Percentiles rank a stretch among this genome's conserved stretches.
Evolutionary conservation across 2,329 filamentous ascomycete species (phyloP).

Genomic region (Fusarium circinatum): DNA sequence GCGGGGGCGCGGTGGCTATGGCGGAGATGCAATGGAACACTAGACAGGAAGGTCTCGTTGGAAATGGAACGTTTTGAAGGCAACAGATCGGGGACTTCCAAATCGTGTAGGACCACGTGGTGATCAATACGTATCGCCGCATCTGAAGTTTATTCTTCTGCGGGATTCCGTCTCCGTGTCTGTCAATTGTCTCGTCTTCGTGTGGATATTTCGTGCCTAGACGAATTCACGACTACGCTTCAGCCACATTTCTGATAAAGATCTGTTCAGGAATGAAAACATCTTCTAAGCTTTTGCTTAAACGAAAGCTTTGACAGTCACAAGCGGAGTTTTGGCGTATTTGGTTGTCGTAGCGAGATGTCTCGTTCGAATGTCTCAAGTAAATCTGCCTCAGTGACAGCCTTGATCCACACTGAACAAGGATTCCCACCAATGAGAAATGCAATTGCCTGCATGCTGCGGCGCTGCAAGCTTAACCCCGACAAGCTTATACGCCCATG

Average conservation of each 20-base stretch:
- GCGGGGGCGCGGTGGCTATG: slow-evolving; percentile 1
- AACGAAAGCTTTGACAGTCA: not conserved
- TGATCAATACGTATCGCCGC: not conserved
- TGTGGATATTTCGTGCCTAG: not conserved
- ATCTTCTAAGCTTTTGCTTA: not conserved
- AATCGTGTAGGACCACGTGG: not conserved
- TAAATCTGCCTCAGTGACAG: slow-evolving; percentile 31
- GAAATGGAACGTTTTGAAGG: not conserved
- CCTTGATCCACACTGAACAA: not conserved
- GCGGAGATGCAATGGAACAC: not conserved
- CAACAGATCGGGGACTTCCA: slow-evolving; percentile 9
- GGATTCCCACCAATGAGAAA: not conserved
- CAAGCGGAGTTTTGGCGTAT: slow-evolving; percentile 5
- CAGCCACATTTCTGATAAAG: not conserved
- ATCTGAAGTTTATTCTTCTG: not conserved
- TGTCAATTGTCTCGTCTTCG: not conserved
- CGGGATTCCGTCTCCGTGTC: not conserved
- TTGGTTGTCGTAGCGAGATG: not conserved
- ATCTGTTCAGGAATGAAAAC: not conserved
- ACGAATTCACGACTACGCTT: not conserved
- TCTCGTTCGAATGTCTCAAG: not conserved
- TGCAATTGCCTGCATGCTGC: not conserved
- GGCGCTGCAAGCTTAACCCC: slow-evolving; percentile 22
- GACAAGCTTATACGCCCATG: slow-evolving; percentile 32
- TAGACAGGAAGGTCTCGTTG: not conserved